Base-by-base conservation (phyloP, 345 rosid species). In the Nasturtium officinale region DNA sequence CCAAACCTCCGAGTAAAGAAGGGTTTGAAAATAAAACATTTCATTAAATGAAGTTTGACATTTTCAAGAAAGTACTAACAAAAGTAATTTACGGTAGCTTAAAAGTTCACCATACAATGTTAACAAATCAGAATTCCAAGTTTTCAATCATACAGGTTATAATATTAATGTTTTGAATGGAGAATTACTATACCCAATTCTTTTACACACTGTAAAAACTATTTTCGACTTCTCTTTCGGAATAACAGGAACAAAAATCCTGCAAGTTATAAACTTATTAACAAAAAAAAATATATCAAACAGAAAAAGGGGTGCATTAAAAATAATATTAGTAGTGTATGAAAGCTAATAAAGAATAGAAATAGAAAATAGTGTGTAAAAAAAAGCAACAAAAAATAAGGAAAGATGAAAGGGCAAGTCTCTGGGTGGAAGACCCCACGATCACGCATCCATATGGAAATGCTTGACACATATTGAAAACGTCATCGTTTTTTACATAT, bases 321-420 rank as follows among this genome's bases (percentile, higher is more conserved):
- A 16, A 45, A 50, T 17, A 5, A 9, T 16, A 23, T 21, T 18
- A 20, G 46, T 23, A 52, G 33, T 21, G 23, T 69, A 32, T 57
- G 65, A 69, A 57, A 18, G 55, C 64, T 15, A n/a, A 47, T 20
- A 33, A 70, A 59, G 6, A 21, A 7, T 9, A 1, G 35, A 58
- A 58, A 37, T 20, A 37, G 11, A 28, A 37, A 20, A 21, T 40
- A 72, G 18, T 43, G 20, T 25, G 25, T 35, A 43, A 46, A 63
- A 10, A 2, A 2, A 40, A 26, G 3, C 23, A 28, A 47, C 5
- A 66, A 29, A 57, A 65, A 66, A 40, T 5, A 28, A 33, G 51
- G 75, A 63, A 69, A 76, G 71, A 76, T 21, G 79, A 69, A 76
- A 69, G 37, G 75, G 66, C 71, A 54, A 15, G 79, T 35, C 71